Evolutionary conservation across 2,329 filamentous ascomycete genomes (phyloP).

Genomic region (Esteya vermicola): DNA sequence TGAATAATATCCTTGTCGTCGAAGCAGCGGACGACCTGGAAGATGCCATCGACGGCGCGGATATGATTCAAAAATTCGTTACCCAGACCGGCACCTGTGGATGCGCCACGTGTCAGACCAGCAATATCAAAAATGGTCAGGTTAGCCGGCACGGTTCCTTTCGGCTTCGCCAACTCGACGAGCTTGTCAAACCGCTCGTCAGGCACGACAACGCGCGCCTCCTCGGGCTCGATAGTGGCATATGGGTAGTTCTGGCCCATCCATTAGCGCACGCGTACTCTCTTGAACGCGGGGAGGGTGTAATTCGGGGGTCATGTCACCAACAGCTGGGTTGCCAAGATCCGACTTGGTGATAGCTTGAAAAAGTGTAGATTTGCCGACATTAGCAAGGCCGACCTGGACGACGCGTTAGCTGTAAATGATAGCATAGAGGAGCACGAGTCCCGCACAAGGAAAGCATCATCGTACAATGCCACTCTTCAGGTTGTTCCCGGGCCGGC

Average conservation of each 20-base stretch:
- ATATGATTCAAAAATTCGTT: slow-evolving; percentile 99
- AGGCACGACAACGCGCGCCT: slow-evolving; percentile 91
- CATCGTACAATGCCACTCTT: slow-evolving; percentile 99
- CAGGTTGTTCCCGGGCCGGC: slow-evolving; percentile 90
- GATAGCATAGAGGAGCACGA: not conserved
- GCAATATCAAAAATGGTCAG: slow-evolving; percentile 98
- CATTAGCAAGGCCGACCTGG: slow-evolving; percentile 94
- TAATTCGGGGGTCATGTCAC: slow-evolving; percentile 10
- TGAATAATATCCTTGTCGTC: slow-evolving; percentile 99
- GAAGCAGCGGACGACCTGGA: slow-evolving; percentile 92
- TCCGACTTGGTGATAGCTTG: slow-evolving; percentile 97
- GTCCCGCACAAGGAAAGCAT: not conserved
- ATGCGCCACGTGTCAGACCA: slow-evolving; percentile 87
- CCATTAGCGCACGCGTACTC: not conserved
- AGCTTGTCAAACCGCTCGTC: slow-evolving; percentile 96
- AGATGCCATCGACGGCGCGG: slow-evolving; percentile 93
- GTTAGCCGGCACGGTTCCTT: slow-evolving; percentile 92
- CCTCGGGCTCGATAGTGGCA: slow-evolving; percentile 97
- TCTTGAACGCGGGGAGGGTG: too few species aligned
- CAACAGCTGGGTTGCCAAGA: slow-evolving; percentile 89
- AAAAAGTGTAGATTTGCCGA: slow-evolving; percentile 98
- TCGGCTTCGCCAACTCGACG: slow-evolving; percentile 91
- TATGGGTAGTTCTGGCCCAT: slow-evolving; percentile 77
- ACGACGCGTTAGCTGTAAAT: slow-evolving; percentile 7
- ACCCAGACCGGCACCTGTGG: slow-evolving; percentile 91